Evolutionary conservation across 768 basidiomycete genomes (phyloP), one percentile per base, ranked within the genome.

Genomic region (Glaciozyma antarctica): DNA sequence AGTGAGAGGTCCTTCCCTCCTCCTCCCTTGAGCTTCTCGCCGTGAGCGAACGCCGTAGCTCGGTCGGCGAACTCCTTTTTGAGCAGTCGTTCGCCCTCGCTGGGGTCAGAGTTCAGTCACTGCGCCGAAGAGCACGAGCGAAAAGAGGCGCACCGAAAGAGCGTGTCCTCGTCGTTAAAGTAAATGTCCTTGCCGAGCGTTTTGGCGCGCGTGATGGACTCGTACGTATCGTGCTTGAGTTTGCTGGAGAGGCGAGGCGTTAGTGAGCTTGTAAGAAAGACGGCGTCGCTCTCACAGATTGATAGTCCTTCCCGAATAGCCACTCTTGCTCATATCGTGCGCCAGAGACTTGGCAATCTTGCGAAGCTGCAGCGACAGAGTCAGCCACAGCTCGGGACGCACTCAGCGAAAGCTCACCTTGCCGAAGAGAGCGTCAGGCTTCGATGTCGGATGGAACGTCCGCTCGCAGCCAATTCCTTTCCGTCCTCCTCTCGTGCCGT

Each of bases 401-500:
- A 58, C 38, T 64, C 63, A 47, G 44, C 8, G n/a, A 10, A 49
- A 9, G 17, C 67, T 55, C 32, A 70, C 62, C 9, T 38, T 56
- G 24, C 61, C 62, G 21, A 65, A 60, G 22, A 56, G n/a, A 55
- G 59, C 16, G 55, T 24, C 51, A 19, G 24, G 58, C n/a, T 32
- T 61, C 13, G 48, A 24, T 0, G 48, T 62, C 16, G 59, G 41
- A 17, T 22, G n/a, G 54, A 65, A 67, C 3, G 60, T 64, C 58
- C 63, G 55, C 79, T 99, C 95, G 38, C 86, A 84, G 1, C 95
- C 94, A 44, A 98, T 89, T 66, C 89, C 91, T 78, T 93, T 97
- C 57, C 87, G 80, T 71, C 90, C 90, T 66, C 90, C 88, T 67
- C 94, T 80, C 66, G 80, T 81, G 54, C 83, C 79, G 7, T 90